Percentiles rank a stretch among this genome's conserved stretches.
Evolutionary conservation across 2,329 filamentous ascomycete species (phyloP).

Genomic region (Cladorrhinum sp.): DNA sequence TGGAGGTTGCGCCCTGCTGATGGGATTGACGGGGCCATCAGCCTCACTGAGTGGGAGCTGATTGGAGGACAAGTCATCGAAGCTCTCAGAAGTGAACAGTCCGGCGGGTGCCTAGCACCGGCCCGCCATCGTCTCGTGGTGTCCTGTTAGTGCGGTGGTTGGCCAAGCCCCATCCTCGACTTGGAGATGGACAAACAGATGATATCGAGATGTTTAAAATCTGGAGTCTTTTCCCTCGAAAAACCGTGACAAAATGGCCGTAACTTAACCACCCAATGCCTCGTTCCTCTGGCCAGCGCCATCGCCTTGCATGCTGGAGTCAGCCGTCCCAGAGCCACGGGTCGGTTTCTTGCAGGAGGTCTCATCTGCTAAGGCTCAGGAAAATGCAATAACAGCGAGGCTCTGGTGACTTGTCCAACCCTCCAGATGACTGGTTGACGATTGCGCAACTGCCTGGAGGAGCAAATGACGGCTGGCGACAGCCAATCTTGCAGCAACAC

Average conservation of each 20-base stretch:
- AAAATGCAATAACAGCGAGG: constrained; percentile 15
- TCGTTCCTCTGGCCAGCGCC: constrained; percentile 1
- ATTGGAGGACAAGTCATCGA: constrained; percentile 24
- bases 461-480: constrained; percentile 5
- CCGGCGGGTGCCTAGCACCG: constrained; percentile 27
- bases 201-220: constrained; percentile 12
- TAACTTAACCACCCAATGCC: constrained; percentile 1
- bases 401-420: background rate
- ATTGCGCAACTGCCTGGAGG: background rate
- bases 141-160: constrained; percentile 22
- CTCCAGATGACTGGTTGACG: background rate
- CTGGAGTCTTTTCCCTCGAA: constrained; percentile 14
- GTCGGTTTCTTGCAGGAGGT: constrained; percentile 8
- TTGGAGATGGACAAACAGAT: constrained; percentile 21
- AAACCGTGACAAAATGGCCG: background rate
- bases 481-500: background rate
- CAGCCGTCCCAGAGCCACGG: constrained; percentile 6
- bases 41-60: constrained; percentile 32
- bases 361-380: constrained; percentile 6
- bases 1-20: constrained; percentile 38
- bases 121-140: constrained; percentile 15
- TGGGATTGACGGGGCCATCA: constrained; percentile 34
- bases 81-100: constrained; percentile 19
- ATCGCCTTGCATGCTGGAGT: constrained; percentile 5
- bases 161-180: constrained; percentile 17